Evolutionary conservation across 768 basidiomycete species (phyloP), one percentile per base, ranked within the genome.

Genomic region (Tremella mesenterica): DNA sequence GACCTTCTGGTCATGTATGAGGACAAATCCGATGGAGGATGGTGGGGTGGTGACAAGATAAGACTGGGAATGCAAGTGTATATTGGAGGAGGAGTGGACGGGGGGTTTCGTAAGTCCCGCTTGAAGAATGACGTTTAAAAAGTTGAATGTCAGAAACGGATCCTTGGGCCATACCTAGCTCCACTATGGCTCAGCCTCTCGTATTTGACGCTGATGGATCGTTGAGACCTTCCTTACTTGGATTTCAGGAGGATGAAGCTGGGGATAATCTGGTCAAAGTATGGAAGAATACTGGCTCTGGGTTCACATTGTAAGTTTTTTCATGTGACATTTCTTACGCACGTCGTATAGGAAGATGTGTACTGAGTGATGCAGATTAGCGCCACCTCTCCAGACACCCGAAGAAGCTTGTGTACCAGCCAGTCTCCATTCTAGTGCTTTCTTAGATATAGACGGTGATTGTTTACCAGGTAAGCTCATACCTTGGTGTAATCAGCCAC

Each of bases 381-480:
- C 82, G 41, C 80, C 85, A 1, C 78, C 79, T 14, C 81, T 89
- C 60, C 71, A 77, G 20, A 83, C 81, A 13, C 60, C 77, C 14
- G 81, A 83, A 0, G 64, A 64, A 34, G 57, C 69, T 38, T 99
- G 95, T 73, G 79, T 75, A 9, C 71, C 89, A n/a, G 80, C 87
- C 10, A 83, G 84, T 58, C 92, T 93, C 4, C 95, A 97, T 68
- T 90, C 86, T 67, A 95, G 92, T 72, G 92, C 91, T 0, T 85
- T 91, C 16, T 80, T 97, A 4, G 95, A 99, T 65, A 75, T 99
- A 33, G 82, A 97, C 57, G 95, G 95, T 12, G 95, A 99, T 71
- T 97, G 95, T 71, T 78, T 95, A 3, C 89, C 92, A 58, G 89
- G 89, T 85, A n/a, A 45, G 71, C 47, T 9, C 38, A 48, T 9